phyloP scores from a whole-genome alignment of 768 basidiomycete species.

The Daedaleopsis sinensis region DNA sequence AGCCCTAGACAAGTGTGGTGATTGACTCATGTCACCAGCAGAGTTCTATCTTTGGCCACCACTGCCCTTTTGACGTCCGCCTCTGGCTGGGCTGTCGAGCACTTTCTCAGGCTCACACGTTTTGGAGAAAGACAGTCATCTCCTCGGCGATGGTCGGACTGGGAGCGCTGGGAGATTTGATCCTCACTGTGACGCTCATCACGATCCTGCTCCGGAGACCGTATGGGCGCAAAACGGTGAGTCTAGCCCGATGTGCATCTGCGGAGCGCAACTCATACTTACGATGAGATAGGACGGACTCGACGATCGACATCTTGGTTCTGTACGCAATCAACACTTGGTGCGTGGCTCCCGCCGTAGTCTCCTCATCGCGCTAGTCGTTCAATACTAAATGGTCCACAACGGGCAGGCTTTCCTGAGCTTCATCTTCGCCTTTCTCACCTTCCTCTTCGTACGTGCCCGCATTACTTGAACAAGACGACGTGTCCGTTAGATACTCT shows the following conservation, averaged over 20 bases:
- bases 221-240: neutral
- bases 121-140: no score
- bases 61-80: no score
- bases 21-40: no score
- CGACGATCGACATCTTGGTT: neutral
- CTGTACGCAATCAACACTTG: neutral
- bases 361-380: no score
- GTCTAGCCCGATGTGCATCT: neutral
- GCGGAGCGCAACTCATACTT: neutral
- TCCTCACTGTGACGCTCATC: neutral
- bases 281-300: neutral
- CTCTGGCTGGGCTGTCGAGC: no score
- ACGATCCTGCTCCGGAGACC: neutral
- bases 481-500: neutral
- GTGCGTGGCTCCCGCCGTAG: neutral
- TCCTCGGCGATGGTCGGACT: neutral
- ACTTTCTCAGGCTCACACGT: no score
- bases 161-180: neutral
- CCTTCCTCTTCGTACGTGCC: neutral
- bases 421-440: neutral
- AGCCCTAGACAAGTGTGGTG: no score
- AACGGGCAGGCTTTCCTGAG: neutral
- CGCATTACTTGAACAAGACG: neutral
- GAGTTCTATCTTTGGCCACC: no score
- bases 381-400: no score